A percentile compares a stretch with the other conserved stretches of the same genome.
phyloP scores from a whole-genome alignment of 2,329 filamentous ascomycete genomes.

The Rugonectria rugulosa region DNA sequence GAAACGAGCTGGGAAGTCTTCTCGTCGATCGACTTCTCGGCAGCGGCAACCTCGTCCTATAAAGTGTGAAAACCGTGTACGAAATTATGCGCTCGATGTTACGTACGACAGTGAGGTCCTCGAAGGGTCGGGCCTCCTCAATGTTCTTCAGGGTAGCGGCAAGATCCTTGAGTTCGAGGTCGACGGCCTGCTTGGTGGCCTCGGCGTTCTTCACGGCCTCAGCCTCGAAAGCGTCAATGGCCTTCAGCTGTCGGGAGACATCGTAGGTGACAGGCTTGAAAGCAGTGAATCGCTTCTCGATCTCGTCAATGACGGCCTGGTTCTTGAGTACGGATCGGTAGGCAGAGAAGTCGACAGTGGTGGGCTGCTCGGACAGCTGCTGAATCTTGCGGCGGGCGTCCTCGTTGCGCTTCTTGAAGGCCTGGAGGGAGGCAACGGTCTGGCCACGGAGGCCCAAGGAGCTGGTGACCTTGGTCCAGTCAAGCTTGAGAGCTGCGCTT shows the following conservation, averaged over 20 bases:
- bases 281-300: constrained; percentile 90
- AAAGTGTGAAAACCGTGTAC: constrained; percentile 37
- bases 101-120: constrained; percentile 96
- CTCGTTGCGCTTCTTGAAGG: constrained; percentile 99
- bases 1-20: constrained; percentile 93
- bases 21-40: constrained; percentile 96
- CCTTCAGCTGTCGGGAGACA: constrained; percentile 91
- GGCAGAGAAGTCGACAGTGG: constrained; percentile 88
- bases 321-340: constrained; percentile 97
- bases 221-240: constrained; percentile 96
- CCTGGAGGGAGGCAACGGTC: constrained; percentile 88
- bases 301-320: constrained; percentile 92
- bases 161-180: constrained; percentile 92
- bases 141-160: constrained; percentile 97
- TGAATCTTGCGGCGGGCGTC: constrained; percentile 95
- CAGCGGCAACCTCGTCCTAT: constrained; percentile 92
- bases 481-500: constrained; percentile 98
- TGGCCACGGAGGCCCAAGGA: constrained; percentile 96
- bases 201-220: constrained; percentile 97
- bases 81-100: constrained; percentile 23
- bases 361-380: constrained; percentile 81
- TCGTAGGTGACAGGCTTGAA: constrained; percentile 97
- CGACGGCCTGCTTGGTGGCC: constrained; percentile 95
- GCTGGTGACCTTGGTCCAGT: constrained; percentile 94
- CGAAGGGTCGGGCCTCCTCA: constrained; percentile 92